These are phyloP conservation scores for Hypomontagnella monticulosa DNA, from an alignment of 495 filamentous ascomycete species.

Conservation along the genomic window DNA sequence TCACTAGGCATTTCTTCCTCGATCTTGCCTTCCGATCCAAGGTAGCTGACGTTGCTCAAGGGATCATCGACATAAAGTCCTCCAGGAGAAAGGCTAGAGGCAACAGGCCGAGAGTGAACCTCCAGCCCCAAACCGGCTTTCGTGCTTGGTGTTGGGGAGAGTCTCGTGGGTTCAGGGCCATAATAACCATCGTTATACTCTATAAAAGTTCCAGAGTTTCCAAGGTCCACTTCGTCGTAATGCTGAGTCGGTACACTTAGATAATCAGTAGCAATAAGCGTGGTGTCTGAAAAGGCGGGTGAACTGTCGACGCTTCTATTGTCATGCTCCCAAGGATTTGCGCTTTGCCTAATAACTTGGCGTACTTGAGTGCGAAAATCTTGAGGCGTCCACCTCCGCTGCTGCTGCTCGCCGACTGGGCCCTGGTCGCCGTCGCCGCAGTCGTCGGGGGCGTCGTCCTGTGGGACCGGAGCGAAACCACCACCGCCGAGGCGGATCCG, in stretches of 20 bases:
- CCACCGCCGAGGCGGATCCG: constrained; percentile 13
- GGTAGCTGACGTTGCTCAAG: constrained; percentile 28
- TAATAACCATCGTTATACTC: constrained; percentile 26
- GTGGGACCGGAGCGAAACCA: constrained; percentile 35
- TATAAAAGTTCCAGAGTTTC: constrained; percentile 15
- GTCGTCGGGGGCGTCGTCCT: constrained; percentile 20
- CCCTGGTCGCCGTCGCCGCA: constrained; percentile 3
- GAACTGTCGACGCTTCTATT: constrained; percentile 18
- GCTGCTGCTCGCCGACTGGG: background rate
- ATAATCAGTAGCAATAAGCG: constrained; percentile 31
- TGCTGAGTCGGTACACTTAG: constrained; percentile 32
- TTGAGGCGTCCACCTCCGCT: constrained; percentile 14
- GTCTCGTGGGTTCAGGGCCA: constrained; percentile 24
- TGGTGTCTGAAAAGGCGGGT: constrained; percentile 36
- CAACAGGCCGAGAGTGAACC: constrained; percentile 15
- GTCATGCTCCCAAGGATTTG: background rate
- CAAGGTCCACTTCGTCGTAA: constrained; percentile 31
- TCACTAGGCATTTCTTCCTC: constrained; percentile 13
- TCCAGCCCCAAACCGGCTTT: constrained; percentile 39
- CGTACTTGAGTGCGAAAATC: constrained; percentile 36
- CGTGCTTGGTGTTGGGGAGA: constrained; percentile 24
- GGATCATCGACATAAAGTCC: constrained; percentile 33
- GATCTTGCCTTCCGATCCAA: constrained; percentile 32
- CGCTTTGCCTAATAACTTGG: constrained; percentile 27
- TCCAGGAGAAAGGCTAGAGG: constrained; percentile 14